phyloP scores from a whole-genome alignment of 140 eudicot species.

The Flaveria floridana region DNA sequence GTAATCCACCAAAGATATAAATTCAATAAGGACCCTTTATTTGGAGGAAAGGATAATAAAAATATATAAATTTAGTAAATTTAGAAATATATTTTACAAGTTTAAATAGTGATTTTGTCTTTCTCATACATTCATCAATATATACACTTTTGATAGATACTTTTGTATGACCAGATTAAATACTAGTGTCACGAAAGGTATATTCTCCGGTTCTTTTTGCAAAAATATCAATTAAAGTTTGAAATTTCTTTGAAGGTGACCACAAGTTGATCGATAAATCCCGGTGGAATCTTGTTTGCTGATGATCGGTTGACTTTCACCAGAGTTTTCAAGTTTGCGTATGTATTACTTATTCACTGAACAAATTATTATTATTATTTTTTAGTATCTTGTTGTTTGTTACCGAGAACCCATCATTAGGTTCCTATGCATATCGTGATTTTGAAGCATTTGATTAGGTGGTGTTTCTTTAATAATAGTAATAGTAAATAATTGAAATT shows the following conservation, averaged over 20 bases:
- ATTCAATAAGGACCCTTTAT: too few relatives aligned
- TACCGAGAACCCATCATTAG: conserved; percentile 40
- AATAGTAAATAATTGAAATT: conserved; percentile 17
- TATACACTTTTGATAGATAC: neutral
- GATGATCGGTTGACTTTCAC: conserved; percentile 19
- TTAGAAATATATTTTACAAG: too few relatives aligned
- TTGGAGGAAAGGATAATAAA: too few relatives aligned
- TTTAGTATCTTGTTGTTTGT: conserved; percentile 24
- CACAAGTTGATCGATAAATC: conserved; percentile 2
- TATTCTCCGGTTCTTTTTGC: neutral
- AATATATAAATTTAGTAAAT: neutral
- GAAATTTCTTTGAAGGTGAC: neutral
- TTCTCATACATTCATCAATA: neutral
- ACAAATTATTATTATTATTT: neutral
- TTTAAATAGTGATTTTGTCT: neutral
- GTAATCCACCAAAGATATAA: too few relatives aligned
- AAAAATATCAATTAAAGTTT: too few relatives aligned
- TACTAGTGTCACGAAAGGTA: neutral
- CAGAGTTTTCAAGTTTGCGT: conserved; percentile 28
- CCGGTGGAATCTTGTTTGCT: conserved; percentile 1
- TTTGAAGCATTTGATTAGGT: conserved; percentile 39
- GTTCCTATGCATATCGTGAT: conserved; percentile 35
- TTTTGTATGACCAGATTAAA: neutral
- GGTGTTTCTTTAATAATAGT: conserved; percentile 2
- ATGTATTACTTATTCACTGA: conserved; percentile 18